Evolutionary conservation across 148 eudicot species (phyloP), one percentile per base, ranked within the genome.

Genomic region (Pharnaceum exiguum): DNA sequence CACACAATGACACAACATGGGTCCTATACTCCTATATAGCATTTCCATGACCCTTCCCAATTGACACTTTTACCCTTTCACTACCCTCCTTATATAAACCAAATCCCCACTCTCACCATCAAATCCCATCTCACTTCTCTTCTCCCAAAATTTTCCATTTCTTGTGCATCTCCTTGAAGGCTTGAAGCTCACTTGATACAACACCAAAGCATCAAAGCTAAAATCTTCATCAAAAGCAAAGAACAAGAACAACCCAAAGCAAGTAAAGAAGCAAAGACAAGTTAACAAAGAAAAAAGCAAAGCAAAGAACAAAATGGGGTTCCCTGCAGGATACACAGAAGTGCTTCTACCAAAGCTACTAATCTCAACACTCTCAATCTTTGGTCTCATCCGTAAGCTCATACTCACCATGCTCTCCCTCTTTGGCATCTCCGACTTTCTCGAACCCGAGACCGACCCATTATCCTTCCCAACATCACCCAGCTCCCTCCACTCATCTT

Each of bases 251-350:
- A n/a, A n/a, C n/a, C n/a, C n/a, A n/a, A n/a, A n/a, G n/a, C n/a
- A n/a, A n/a, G n/a, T n/a, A n/a, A n/a, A n/a, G n/a, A n/a, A n/a
- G n/a, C n/a, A n/a, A n/a, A n/a, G n/a, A n/a, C n/a, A n/a, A n/a
- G n/a, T n/a, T n/a, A n/a, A n/a, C n/a, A n/a, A n/a, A n/a, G n/a
- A n/a, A n/a, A n/a, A n/a, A n/a, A n/a, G n/a, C n/a, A n/a, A n/a
- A n/a, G n/a, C n/a, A n/a, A n/a, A n/a, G n/a, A n/a, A n/a, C n/a
- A n/a, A 30, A 35, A 80, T 78, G 87, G 83, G 87, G 1, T 78
- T 76, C 44, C 83, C 83, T 12, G 82, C 69, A 3, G 96, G 82
- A 1, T 84, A 80, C 64, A 72, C 86, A 0, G 84, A 84, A 18
- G 71, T 66, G 0, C 76, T 76, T 59, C 62, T 76, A 37, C 84